Percentiles rank a stretch among this genome's conserved stretches.
Evolutionary conservation across 2,329 filamentous ascomycete genomes (phyloP).

Genomic region (Hypoxylon sp.): DNA sequence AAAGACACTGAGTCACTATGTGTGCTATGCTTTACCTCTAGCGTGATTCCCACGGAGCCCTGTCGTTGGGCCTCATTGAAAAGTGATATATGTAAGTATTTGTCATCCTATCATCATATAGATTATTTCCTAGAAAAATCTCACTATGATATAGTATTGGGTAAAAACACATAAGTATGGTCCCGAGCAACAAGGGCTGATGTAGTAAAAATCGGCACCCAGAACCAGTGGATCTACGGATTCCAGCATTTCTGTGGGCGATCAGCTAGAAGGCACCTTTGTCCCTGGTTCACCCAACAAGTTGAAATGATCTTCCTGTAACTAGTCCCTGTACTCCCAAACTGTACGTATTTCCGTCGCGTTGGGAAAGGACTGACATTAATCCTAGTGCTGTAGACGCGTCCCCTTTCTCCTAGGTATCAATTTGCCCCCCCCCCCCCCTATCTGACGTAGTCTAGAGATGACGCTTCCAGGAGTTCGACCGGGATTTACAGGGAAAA

Average conservation of each 20-base stretch:
- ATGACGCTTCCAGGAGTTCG: conserved; percentile 65
- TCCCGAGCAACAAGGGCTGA: conserved; percentile 6
- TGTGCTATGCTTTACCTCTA: not conserved
- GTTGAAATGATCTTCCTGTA: not conserved
- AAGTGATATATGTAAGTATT: not conserved
- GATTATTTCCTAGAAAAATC: not conserved
- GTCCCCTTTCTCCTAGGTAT: conserved; percentile 61
- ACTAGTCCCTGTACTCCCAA: not conserved
- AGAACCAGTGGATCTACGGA: conserved; percentile 4
- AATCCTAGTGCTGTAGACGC: not conserved
- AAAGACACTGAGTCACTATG: not conserved
- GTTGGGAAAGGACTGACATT: not conserved
- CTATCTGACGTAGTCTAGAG: conserved; percentile 68
- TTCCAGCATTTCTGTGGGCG: not conserved
- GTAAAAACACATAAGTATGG: not conserved
- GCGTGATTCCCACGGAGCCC: not conserved
- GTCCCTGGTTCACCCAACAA: not conserved
- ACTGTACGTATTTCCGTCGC: not conserved
- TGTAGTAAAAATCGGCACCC: conserved; percentile 24
- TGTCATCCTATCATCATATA: not conserved
- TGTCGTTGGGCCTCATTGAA: not conserved
- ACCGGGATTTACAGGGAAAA: conserved; percentile 69
- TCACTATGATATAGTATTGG: conserved; percentile 5
- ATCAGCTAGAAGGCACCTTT: conserved; percentile 4
- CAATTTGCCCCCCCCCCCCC: conserved; percentile 66